Evolutionary conservation across 2,329 filamentous ascomycete species (phyloP), one percentile per base, ranked within the genome.

Genomic region (Monilinia aucupariae): DNA sequence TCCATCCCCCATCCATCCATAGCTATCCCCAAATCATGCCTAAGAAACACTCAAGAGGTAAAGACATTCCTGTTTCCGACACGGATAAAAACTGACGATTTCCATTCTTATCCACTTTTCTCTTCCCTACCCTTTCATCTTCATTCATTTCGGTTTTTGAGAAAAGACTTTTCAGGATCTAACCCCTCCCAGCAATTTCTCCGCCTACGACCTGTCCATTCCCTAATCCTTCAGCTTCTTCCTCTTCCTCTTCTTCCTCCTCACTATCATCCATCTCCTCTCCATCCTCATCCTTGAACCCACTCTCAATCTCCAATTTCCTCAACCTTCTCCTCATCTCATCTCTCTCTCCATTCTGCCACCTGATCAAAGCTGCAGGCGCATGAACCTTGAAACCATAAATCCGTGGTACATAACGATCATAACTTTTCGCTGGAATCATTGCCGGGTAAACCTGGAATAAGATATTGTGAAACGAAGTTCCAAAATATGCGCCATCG

Each of bases 321-420:
- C 83, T 78, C 67, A 99, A 80, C 49, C 92, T 82, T 61, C 85
- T 82, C 71, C 91, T 87, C 88, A 96, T 91, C 53, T 92, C 86
- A 62, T 93, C 88, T 65, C 92, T 83, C 74, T 90, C 85, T 51
- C 81, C 82, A 73, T 90, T 87, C 78, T 99, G 94, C 94, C 94
- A 99, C 71, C 94, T 85, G 69, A 92, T 86, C 69, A 99, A 80
- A 3, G 93, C 88, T 0, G 94, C 93, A 20, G 89, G 84, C 5
- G 92, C 90, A 77, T 99, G 94, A 7, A 99, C 92, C 73, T 91
- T 91, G 82, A 99, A 99, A 41, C 94, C 94, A 75, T 94, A 99
- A 65, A 96, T 89, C 64, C 90, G 86, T 30, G 94, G 94, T 63
- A 93, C 85, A 77, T 97, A 97, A 69, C 94, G 85, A 68, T 91